Percentiles rank a stretch among this genome's conserved stretches.
Evolutionary conservation across 73 alveolate species (phyloP).

Genomic region (Paramecium tetraurelia): DNA sequence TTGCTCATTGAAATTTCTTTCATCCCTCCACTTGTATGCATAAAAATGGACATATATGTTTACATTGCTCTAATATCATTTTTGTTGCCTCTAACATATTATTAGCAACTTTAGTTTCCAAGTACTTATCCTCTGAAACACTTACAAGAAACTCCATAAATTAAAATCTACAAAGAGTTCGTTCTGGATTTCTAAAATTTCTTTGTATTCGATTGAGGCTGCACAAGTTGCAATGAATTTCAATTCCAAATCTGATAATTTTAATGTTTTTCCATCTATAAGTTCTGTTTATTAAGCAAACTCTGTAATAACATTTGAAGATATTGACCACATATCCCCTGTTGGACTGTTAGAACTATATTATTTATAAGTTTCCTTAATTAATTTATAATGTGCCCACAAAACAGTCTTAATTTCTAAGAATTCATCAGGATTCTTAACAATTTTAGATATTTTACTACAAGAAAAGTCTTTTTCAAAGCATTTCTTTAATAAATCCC

Average conservation of each 20-base stretch:
- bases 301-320: slow-evolving; percentile 63
- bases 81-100: slow-evolving; percentile 68
- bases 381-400: slow-evolving; percentile 15
- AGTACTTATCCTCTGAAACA: slow-evolving; percentile 67
- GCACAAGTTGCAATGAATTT: slow-evolving; percentile 65
- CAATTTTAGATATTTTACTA: slow-evolving; percentile 61
- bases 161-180: slow-evolving; percentile 65
- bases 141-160: slow-evolving; percentile 73
- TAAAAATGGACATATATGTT: slow-evolving; percentile 59
- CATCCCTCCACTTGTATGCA: slow-evolving; percentile 75
- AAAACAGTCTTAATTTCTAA: slow-evolving; percentile 61
- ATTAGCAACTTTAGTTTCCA: slow-evolving; percentile 51
- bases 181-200: slow-evolving; percentile 68
- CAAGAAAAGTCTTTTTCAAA: slow-evolving; percentile 64
- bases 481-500: slow-evolving; percentile 63
- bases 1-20: slow-evolving; percentile 70
- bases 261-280: slow-evolving; percentile 48
- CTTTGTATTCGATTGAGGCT: slow-evolving; percentile 55
- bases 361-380: slow-evolving; percentile 67
- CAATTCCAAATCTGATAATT: slow-evolving; percentile 72
- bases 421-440: slow-evolving; percentile 62
- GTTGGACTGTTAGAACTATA: slow-evolving; percentile 62
- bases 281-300: slow-evolving; percentile 52
- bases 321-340: slow-evolving; percentile 62
- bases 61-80: slow-evolving; percentile 64